Percentiles rank a stretch among this genome's conserved stretches.
Conservation (phyloP, 1,139 yeast genomes). For the Taphrina pruni region DNA sequence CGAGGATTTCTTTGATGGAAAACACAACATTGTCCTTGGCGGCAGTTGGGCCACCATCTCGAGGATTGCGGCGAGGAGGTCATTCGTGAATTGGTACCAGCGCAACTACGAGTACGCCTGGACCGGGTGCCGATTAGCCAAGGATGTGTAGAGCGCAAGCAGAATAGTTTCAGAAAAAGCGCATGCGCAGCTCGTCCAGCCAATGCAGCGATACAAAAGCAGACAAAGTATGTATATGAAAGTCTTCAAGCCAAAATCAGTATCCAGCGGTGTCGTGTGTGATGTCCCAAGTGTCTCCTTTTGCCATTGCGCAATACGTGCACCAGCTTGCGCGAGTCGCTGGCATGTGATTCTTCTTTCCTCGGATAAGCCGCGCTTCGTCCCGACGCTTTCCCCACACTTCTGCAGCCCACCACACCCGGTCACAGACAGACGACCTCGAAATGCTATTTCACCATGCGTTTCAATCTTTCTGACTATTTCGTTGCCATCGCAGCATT, state of each 20-base stretch:
- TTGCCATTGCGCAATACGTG: neutral
- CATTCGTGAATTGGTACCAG: constrained; percentile 48
- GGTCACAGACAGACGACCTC: too few species aligned
- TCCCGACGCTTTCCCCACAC: neutral
- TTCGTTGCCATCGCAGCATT: too few species aligned
- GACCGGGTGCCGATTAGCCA: constrained; percentile 46
- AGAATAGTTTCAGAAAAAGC: too few species aligned
- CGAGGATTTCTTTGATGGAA: constrained; percentile 47
- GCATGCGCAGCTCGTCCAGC: neutral
- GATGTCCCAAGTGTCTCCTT: too few species aligned
- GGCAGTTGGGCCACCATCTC: constrained; percentile 47
- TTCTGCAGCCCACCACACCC: neutral
- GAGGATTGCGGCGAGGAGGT: constrained; percentile 45
- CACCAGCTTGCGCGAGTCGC: neutral
- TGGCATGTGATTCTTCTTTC: constrained; percentile 9
- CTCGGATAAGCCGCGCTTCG: constrained; percentile 12
- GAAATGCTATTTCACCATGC: too few species aligned
- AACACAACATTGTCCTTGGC: constrained; percentile 47
- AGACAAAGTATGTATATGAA: too few species aligned
- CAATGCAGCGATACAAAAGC: neutral
- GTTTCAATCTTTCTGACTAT: too few species aligned
- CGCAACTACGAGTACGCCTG: constrained; percentile 46
- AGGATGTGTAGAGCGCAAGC: neutral
- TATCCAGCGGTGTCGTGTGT: too few species aligned
- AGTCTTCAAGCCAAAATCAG: too few species aligned